Base-by-base conservation (phyloP, 1,139 yeast genomes). In the Protomyces gravidus region DNA sequence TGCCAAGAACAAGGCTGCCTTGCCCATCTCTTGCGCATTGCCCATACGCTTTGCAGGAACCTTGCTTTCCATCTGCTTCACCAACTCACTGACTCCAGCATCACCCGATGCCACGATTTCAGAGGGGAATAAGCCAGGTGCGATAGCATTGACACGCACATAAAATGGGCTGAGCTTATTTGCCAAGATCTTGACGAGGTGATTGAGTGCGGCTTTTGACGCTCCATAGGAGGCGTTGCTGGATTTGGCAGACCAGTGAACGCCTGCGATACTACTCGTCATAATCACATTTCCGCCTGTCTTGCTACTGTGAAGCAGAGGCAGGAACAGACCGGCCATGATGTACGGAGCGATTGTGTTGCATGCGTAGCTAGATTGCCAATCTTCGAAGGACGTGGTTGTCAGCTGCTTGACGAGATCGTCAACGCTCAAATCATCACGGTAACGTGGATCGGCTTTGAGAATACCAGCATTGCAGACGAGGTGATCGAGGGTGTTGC, bases 61-160 rank as follows among this genome's bases (percentile, higher is more conserved):
- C 32, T 48, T 55, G n/a, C 30, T 26, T n/a, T 25, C 48, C 48
- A 23, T 23, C 30, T 17, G 17, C 30, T 45, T 45, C 30, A 26
- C 30, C 30, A 45, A 13, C n/a, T 45, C 48, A 11, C 42, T 36
- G 21, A 36, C 23, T 5, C 42, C 42, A 15, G 42, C 21, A 2
- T n/a, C 42, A 9, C 42, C 42, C 9, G 42, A 15, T 15, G 19
- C 42, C 9, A 36, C 42, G 7, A 36, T 36, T 47, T 62, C 63
- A 21, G 66, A 64, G 3, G 67, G 67, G 53, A 53, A 65, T 58
- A 64, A 58, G 17, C 67, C 67, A 3, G 67, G 67, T 3, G 60
- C 47, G 47, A 65, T 48, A 32, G 61, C 46, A 45, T 65, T 65
- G 26, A 63, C 63, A 7, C 67, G 53, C 45, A 65, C 61, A 26